Evolutionary conservation across 2,329 filamentous ascomycete genomes (phyloP), one percentile per base, ranked within the genome.

Genomic region (Myriosclerotinia curreyana): DNA sequence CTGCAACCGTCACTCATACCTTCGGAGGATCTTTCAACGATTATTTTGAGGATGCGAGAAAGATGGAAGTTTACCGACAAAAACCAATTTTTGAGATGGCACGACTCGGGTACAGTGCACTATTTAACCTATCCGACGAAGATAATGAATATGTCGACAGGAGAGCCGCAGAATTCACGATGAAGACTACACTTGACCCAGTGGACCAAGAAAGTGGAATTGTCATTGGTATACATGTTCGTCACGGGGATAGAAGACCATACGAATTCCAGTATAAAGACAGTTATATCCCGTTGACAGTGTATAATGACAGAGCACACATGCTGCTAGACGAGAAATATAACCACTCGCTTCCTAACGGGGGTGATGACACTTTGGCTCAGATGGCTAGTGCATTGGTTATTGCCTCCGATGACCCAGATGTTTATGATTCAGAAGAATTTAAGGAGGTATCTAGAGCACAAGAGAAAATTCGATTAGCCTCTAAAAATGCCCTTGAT

Each of bases 381-480:
- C 76, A 79, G 63, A 72, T 74, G 20, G 70, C 78, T 64, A 76
- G 74, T 31, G 75, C 91, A 48, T 75, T 84, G 7, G 74, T 96
- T 1, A 74, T 96, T 34, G 90, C 91, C 6, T 93, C 90, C 0
- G 92, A 96, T 73, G 91, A 96, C 72, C 90, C 91, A 0, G 84
- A 86, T 62, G 86, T 95, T 31, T 89, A 91, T 72, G 80, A 84
- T 28, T 79, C 85, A 14, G 78, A 83, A 1, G 90, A 92, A 71
- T 82, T 94, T 64, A 76, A 76, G 1, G 75, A 76, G 22, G 79
- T 83, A 20, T 71, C 82, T 7, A 83, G 85, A 6, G 91, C 91
- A 0, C 91, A 96, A 74, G 86, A 89, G 71, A 85, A 86, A 65
- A 94, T 96, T 73, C 84, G 86, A 28, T 82, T 96, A 8, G 90